Percentiles rank a stretch among this genome's conserved stretches.
phyloP scores from a whole-genome alignment of 192 early-diverging fungal genomes.

The Coemansia reversa region DNA sequence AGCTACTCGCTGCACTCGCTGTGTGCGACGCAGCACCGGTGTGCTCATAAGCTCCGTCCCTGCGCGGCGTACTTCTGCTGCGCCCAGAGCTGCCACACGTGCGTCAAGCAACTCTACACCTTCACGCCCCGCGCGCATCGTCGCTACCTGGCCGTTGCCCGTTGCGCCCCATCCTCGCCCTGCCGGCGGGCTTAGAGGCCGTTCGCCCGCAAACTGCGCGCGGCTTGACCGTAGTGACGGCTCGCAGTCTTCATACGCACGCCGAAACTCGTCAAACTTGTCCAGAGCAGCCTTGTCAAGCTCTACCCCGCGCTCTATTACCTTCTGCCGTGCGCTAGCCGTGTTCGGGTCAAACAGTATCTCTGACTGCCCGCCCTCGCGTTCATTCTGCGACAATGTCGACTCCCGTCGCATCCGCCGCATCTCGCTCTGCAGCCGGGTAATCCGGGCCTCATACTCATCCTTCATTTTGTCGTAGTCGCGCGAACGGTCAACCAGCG shows the following conservation, averaged over 20 bases:
- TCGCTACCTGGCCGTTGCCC: slow-evolving; percentile 7
- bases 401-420: slow-evolving; percentile 20
- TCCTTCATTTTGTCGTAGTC: slow-evolving; percentile 20
- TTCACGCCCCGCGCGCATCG: slow-evolving; percentile 28
- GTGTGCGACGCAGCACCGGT: slow-evolving; percentile 32
- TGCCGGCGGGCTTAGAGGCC: slow-evolving; percentile 48
- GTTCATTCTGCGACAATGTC: neutral
- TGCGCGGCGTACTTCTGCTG: slow-evolving; percentile 40
- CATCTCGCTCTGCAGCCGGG: slow-evolving; percentile 22
- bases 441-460: slow-evolving; percentile 19
- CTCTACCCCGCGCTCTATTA: slow-evolving; percentile 13
- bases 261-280: slow-evolving; percentile 49
- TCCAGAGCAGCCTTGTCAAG: slow-evolving; percentile 37
- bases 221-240: slow-evolving; percentile 41
- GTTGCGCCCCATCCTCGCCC: slow-evolving; percentile 25
- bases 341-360: slow-evolving; percentile 26
- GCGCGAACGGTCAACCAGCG: slow-evolving; percentile 26
- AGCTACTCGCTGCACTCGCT: slow-evolving; percentile 21
- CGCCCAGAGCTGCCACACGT: slow-evolving; percentile 21
- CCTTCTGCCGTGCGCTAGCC: slow-evolving; percentile 17
- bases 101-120: slow-evolving; percentile 20
- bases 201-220: slow-evolving; percentile 45
- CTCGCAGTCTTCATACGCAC: slow-evolving; percentile 48
- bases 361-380: slow-evolving; percentile 11
- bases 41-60: slow-evolving; percentile 52